Evolutionary conservation across 805 yeast species (phyloP), one percentile per base, ranked within the genome.

Genomic region (Wickerhamomyces kurtzmanii): DNA sequence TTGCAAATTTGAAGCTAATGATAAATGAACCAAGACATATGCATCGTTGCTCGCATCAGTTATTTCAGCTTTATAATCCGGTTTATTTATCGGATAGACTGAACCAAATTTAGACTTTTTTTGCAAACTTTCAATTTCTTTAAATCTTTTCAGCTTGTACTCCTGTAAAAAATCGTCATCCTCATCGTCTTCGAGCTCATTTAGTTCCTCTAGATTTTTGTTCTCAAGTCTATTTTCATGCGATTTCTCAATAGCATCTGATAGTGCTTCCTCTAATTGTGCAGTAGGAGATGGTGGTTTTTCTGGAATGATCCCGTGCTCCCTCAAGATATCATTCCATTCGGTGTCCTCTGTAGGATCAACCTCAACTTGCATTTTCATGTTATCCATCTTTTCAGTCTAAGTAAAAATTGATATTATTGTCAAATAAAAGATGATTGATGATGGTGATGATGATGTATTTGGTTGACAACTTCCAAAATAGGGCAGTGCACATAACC

Each of bases 331-430:
- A 53, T 91, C 99, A 50, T 91, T 91, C 98, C 99, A 91, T 53
- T 91, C 98, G 1, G 98, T 91, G 51, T 91, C 99, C 55, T 91
- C 99, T 36, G 71, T 72, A 20, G 95, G 96, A 55, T 91, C 87
- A 30, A 87, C 95, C 54, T 86, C 84, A 27, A 86, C 86, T 39
- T 76, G 84, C 30, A 80, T 64, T 58, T 77, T 68, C 19, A 75
- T 71, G 34, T 73, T 75, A 33, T 51, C 49, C 30, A 6, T 20
- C 17, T 6, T 8, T 26, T 17, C 25, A 24, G 17, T 25, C 29
- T 20, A 28, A 29, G n/a, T 17, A 27, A 10, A 49, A 27, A 26
- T 42, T 12, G 30, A 37, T 17, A 9, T 21, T 50, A 11, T 25
- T 45, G 13, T 33, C 42, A 28, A 33, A 55, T 12, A 29, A 47